A percentile compares a stretch with the other conserved stretches of the same genome.
Conservation (phyloP, 2,329 filamentous ascomycete genomes). For the Calonectria fujianensis region DNA sequence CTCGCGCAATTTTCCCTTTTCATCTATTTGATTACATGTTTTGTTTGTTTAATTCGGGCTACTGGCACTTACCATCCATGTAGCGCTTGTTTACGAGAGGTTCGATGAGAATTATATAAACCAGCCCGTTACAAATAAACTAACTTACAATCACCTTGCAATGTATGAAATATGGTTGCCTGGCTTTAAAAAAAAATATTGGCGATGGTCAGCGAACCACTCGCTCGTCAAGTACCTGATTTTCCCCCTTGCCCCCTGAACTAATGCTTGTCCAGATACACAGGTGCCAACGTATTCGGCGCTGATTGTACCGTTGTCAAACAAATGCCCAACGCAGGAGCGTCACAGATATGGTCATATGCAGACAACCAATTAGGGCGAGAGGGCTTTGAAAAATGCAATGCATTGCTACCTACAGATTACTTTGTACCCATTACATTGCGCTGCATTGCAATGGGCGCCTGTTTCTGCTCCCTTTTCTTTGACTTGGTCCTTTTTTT, state of each 20-base stretch:
- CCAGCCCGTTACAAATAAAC: neutral
- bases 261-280: neutral
- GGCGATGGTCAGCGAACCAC: neutral
- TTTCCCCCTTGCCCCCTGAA: slow-evolving; percentile 18
- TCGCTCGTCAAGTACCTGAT: slow-evolving; percentile 17
- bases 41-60: neutral
- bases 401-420: neutral
- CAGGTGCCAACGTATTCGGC: neutral
- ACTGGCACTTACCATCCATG: neutral
- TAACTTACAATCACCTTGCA: slow-evolving; percentile 2
- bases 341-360: slow-evolving; percentile 36
- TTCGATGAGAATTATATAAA: neutral
- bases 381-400: neutral
- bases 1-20: neutral
- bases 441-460: slow-evolving; percentile 17
- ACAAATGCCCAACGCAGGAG: slow-evolving; percentile 43
- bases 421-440: slow-evolving; percentile 4
- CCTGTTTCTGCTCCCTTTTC: slow-evolving; percentile 3
- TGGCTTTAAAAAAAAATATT: neutral
- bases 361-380: slow-evolving; percentile 2
- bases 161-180: slow-evolving; percentile 21
- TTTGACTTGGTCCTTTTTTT: slow-evolving; percentile 17
- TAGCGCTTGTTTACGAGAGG: neutral
- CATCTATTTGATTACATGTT: neutral
- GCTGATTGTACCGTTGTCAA: neutral